phyloP scores from a whole-genome alignment of 768 basidiomycete genomes.

The Sutorius australiensis region DNA sequence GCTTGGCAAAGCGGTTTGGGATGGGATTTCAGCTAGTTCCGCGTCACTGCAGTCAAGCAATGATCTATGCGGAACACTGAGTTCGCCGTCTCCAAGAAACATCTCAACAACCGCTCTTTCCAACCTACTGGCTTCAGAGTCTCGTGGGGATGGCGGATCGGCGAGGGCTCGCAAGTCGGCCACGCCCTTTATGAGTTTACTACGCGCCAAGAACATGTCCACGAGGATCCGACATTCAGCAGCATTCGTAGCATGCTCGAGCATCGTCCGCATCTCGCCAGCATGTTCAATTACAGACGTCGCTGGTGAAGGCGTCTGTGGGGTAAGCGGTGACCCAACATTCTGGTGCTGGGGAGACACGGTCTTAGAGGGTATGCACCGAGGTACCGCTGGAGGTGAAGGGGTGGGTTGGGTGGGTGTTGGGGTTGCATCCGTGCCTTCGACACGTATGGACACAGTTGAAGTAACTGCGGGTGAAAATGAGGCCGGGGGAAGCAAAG shows the following conservation, averaged over 20 bases:
- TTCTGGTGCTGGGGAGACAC: constrained; percentile 8
- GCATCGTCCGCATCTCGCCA: constrained; percentile 62
- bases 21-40: constrained; percentile 1
- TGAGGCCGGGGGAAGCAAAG: constrained; percentile 2
- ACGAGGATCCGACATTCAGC: constrained; percentile 84
- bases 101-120: constrained; percentile 53
- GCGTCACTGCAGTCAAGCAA: background rate
- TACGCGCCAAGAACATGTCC: constrained; percentile 73
- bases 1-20: background rate
- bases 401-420: background rate
- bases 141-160: constrained; percentile 35
- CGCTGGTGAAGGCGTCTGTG: constrained; percentile 17
- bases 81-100: constrained; percentile 29
- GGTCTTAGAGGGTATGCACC: constrained; percentile 14
- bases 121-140: constrained; percentile 28
- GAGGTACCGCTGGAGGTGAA: constrained; percentile 3
- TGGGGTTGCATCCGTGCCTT: background rate
- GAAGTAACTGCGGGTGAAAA: constrained; percentile 5
- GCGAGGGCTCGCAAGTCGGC: constrained; percentile 29
- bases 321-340: constrained; percentile 10
- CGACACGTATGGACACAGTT: constrained; percentile 1
- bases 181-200: constrained; percentile 39
- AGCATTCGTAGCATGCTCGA: constrained; percentile 65
- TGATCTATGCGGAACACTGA: background rate
- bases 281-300: constrained; percentile 43